Percentiles rank a stretch among this genome's conserved stretches.
Conservation (phyloP, 441 rosid genomes). For the Erodium texanum region DNA sequence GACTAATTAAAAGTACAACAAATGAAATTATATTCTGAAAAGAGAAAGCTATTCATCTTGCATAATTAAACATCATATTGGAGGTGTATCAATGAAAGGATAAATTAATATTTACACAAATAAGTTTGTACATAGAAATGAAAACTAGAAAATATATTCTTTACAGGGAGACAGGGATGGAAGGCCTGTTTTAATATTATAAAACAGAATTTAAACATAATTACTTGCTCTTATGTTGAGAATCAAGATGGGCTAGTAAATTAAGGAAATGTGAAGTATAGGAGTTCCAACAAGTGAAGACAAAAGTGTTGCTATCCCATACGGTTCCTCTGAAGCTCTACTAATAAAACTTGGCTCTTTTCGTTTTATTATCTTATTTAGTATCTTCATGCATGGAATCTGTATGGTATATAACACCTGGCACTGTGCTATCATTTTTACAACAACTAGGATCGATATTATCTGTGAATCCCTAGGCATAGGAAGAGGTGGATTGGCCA, state of each 20-base stretch:
- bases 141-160: too few relatives aligned
- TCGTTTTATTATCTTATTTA: conserved; percentile 16
- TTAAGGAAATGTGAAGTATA: neutral
- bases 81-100: too few relatives aligned
- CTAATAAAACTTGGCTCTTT: conserved; percentile 13
- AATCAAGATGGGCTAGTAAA: too few relatives aligned
- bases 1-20: neutral
- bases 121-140: too few relatives aligned
- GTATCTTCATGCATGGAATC: conserved; percentile 9
- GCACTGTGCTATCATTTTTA: conserved; percentile 9
- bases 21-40: neutral
- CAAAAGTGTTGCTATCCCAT: conserved; percentile 16
- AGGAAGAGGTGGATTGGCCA: neutral
- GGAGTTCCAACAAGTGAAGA: conserved; percentile 12
- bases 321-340: conserved; percentile 4
- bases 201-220: too few relatives aligned
- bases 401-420: conserved; percentile 18
- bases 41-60: too few relatives aligned
- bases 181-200: too few relatives aligned
- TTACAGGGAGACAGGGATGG: too few relatives aligned
- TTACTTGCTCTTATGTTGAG: too few relatives aligned
- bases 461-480: conserved; percentile 15
- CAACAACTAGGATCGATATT: conserved; percentile 10
- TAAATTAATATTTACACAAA: too few relatives aligned
- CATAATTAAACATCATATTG: too few relatives aligned